Evolutionary conservation across 202 grass and related monocot genomes (phyloP).

Genomic region (Zizania palustris): DNA sequence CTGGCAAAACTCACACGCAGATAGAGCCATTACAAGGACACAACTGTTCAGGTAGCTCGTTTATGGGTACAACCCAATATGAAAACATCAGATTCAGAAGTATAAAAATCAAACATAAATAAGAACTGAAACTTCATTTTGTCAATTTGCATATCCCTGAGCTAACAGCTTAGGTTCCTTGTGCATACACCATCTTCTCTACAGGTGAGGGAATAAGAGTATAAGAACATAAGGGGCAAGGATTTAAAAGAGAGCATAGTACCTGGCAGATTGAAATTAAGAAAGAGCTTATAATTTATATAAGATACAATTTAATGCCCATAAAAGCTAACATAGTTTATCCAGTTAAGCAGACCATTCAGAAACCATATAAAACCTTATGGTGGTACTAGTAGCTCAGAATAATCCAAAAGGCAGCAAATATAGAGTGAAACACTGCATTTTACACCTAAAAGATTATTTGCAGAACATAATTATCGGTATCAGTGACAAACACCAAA

Average conservation of each 20-base stretch:
- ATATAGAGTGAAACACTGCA: not conserved
- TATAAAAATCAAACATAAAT: constrained; percentile 2
- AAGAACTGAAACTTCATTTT: constrained; percentile 8
- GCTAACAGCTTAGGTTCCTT: not conserved
- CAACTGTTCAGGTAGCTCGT: not conserved
- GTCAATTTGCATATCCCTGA: not conserved
- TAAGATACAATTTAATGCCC: no score
- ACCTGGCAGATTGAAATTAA: not conserved
- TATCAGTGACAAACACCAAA: not conserved
- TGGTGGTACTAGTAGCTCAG: not conserved
- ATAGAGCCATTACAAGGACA: not conserved
- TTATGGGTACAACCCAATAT: constrained; percentile 8
- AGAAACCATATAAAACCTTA: not conserved
- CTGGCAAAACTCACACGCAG: not conserved
- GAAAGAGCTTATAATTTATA: not conserved
- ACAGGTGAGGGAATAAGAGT: not conserved
- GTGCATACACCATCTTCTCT: not conserved
- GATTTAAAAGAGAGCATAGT: not conserved
- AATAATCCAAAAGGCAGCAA: not conserved
- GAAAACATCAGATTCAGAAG: not conserved
- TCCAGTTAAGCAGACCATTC: not conserved
- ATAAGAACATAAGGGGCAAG: not conserved
- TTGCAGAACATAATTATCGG: constrained; percentile 1
- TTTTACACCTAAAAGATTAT: constrained; percentile 17
- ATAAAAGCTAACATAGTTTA: not conserved